Conservation (phyloP, 202 grass and related monocot genomes). For the Panicum virgatum region DNA sequence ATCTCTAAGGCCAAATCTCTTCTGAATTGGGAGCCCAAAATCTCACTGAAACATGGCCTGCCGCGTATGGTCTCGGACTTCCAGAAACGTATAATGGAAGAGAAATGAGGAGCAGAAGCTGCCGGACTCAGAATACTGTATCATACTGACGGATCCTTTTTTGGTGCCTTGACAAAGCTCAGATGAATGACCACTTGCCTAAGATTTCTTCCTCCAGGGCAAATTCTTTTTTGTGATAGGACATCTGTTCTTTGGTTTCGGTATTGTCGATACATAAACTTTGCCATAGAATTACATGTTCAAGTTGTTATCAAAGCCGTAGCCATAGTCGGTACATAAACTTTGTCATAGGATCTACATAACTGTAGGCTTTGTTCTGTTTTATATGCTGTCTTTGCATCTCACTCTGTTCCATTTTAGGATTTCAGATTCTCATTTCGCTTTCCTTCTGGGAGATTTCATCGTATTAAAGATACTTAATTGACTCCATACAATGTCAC, state of each 20-base stretch:
- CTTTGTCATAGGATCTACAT: constrained; percentile 30
- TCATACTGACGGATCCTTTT: constrained; percentile 35
- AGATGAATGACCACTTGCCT: constrained; percentile 17
- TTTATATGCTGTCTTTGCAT: neutral
- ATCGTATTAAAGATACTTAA: neutral
- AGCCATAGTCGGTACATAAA: constrained; percentile 33
- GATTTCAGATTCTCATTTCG: neutral
- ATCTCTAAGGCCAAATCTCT: constrained; percentile 80
- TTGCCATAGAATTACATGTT: constrained; percentile 24
- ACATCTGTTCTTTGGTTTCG: constrained; percentile 34
- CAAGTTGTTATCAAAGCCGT: constrained; percentile 15
- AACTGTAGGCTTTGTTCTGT: neutral
- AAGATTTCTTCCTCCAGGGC: constrained; percentile 16
- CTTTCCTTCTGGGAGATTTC: neutral
- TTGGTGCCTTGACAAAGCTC: constrained; percentile 39
- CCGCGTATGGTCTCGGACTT: constrained; percentile 84
- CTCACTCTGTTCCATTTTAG: neutral
- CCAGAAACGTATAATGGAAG: constrained; percentile 77
- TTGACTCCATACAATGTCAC: neutral
- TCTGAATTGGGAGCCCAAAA: constrained; percentile 87
- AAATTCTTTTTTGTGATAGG: constrained; percentile 33
- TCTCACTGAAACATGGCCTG: constrained; percentile 79
- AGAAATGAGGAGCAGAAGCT: constrained; percentile 44
- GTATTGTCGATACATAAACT: constrained; percentile 39
- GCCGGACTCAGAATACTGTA: constrained; percentile 39